Evolutionary conservation across 345 rosid genomes (phyloP), one percentile per base, ranked within the genome.

Genomic region (Hibiscus tridactylites): DNA sequence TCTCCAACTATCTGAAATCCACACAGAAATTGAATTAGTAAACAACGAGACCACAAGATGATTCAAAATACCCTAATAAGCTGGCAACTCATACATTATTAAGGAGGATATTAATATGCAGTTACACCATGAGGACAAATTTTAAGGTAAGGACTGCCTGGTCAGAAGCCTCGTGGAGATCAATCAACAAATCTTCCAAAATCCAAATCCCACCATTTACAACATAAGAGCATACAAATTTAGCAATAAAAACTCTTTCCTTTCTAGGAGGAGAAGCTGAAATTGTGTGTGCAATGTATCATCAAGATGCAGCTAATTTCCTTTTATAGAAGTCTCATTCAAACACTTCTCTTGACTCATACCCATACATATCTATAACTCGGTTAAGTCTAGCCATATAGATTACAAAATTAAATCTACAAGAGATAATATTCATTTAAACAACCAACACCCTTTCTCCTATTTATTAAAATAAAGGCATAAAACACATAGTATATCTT

Each of bases 1-100:
- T 85, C 88, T 9, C 91, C 91, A 71, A 76, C 67, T 47, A 87
- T 79, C 94, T 89, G 82, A 78, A 71, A 73, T n/a, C 64, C 70
- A 61, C 69, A 69, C 31, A 61, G 10, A 71, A 60, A 46, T 42
- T 42, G 11, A 71, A 60, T 59, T 37, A 60, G 10, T 46, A 47
- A 21, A 65, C 7, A 66, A 57, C 5, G 57, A 61, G 42, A 12
- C 24, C 17, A 61, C 12, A 12, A 53, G 71, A 68, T 17, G 28
- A 68, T 50, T 53, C 44, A 29, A 44, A 67, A 59, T 59, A 19
- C 54, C 19, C n/a, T 12, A 11, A 39, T 42, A 65, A 7, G 37
- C 57, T 26, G 12, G 21, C 57, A 46, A 47, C 70, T 66, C 42
- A 28, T 10, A 49, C 39, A 28, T 16, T 42, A 42, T 42, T 49